Base-by-base conservation (phyloP, 495 filamentous ascomycete species). In the Massariosphaeria phaeospora region DNA sequence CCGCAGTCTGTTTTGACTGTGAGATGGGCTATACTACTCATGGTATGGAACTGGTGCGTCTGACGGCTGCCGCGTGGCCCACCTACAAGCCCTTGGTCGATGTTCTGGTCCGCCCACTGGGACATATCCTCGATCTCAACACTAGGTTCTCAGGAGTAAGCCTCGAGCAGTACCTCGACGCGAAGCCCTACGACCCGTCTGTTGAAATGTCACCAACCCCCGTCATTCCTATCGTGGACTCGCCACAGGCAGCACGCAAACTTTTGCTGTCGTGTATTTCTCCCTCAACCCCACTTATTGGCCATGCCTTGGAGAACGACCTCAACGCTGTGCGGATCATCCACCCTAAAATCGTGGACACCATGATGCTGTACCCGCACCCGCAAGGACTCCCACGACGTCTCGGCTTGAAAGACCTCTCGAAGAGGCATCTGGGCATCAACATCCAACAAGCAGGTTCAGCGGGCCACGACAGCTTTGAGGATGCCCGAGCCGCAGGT, bases 241-340 rank as follows among this genome's bases (percentile, higher is more conserved):
- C 84, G 0, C 88, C 89, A 6, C 65, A 76, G 12, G 76, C 70
- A 26, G 94, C 91, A 3, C 83, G 93, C 10, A 67, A 75, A 1
- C 73, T 95, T 0, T 75, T 97, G 9, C 85, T 90, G 69, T 70
- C 74, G 0, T 71, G 84, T 44, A 74, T 97, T 30, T 73, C 80
- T 13, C 85, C 88, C 0, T 68, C 76, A 0, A 96, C 90, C 0
- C 88, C 88, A 0, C 69, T 98, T 4, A 85, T 97, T 35, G 93
- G 93, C 18, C 93, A 98, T 69, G 91, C 88, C 5, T 81, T 97
- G 9, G 93, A 97, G 64, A 98, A 98, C 65, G 93, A 98, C 64
- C 76, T 98, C 20, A 93, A 93, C 65, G 78, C 82, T 12, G 72
- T 83, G 40, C 82, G 93, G 11, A 75, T 98, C 36, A 82, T 94